phyloP scores from a whole-genome alignment of 2,329 filamentous ascomycete species.

The Rhinocladiella similis region DNA sequence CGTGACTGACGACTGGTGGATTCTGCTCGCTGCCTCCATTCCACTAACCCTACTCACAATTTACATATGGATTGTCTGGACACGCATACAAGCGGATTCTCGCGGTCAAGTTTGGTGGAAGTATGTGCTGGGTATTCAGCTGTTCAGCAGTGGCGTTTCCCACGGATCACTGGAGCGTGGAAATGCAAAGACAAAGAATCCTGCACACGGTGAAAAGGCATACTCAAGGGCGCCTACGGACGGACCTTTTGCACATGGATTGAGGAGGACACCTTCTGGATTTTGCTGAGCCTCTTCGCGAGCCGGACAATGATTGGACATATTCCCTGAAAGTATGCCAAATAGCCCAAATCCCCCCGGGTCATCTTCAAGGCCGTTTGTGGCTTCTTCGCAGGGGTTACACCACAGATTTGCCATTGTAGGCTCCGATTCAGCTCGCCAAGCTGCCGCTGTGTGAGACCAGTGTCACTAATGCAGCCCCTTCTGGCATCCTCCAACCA shows the following conservation, averaged over 20 bases:
- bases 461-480: background rate
- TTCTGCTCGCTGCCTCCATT: constrained; percentile 8
- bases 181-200: background rate
- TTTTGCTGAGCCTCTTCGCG: background rate
- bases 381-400: background rate
- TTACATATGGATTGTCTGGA: constrained; percentile 14
- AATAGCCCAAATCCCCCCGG: background rate
- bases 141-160: background rate
- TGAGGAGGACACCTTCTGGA: background rate
- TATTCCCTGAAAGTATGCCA: no score
- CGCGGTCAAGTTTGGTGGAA: background rate
- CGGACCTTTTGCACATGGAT: background rate
- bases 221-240: background rate
- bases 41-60: constrained; percentile 13
- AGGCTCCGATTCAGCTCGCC: background rate
- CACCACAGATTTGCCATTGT: background rate
- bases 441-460: background rate
- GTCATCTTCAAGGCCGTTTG: background rate
- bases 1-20: constrained; percentile 13
- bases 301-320: no score
- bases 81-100: constrained; percentile 5
- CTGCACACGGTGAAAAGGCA: background rate
- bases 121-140: background rate
- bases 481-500: background rate
- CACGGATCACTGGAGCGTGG: background rate